These are phyloP conservation scores for Suillus subalutaceus DNA, from an alignment of 768 basidiomycete species.

Conservation along the genomic window DNA sequence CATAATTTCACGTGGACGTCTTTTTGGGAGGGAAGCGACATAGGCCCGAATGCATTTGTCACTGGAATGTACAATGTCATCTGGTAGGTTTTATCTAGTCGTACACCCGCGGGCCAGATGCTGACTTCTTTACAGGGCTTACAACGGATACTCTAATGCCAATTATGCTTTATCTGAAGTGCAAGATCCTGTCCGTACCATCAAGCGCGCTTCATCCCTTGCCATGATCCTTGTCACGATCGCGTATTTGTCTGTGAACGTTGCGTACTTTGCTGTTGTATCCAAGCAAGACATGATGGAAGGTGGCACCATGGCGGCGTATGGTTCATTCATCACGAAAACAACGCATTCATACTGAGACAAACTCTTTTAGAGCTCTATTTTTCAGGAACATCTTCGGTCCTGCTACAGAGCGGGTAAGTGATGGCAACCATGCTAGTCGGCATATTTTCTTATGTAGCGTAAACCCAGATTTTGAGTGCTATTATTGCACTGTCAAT, in stretches of 20 bases:
- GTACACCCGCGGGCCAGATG: not conserved
- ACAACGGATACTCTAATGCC: constrained; percentile 72
- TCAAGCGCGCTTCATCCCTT: constrained; percentile 70
- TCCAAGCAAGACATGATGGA: constrained; percentile 67
- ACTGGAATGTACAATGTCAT: constrained; percentile 70
- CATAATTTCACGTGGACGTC: constrained; percentile 60
- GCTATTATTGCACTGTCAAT: constrained; percentile 65
- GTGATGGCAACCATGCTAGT: constrained; percentile 12
- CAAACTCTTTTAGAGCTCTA: constrained; percentile 47
- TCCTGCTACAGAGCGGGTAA: constrained; percentile 57
- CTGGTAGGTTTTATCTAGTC: constrained; percentile 45
- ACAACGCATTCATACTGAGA: not conserved
- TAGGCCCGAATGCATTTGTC: constrained; percentile 60
- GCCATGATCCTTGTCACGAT: constrained; percentile 62
- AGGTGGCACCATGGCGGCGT: constrained; percentile 74
- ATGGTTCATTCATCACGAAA: constrained; percentile 25
- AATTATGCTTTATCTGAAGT: constrained; percentile 78
- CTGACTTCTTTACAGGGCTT: constrained; percentile 51
- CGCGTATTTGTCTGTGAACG: constrained; percentile 65
- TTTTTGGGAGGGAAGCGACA: constrained; percentile 65
- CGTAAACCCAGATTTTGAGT: constrained; percentile 51
- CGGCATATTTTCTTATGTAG: not conserved
- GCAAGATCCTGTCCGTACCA: constrained; percentile 67
- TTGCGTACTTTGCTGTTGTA: constrained; percentile 77
- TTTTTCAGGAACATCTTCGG: constrained; percentile 80